Base-by-base conservation (phyloP, 768 basidiomycete species). In the Tremella yokohamensis region DNA sequence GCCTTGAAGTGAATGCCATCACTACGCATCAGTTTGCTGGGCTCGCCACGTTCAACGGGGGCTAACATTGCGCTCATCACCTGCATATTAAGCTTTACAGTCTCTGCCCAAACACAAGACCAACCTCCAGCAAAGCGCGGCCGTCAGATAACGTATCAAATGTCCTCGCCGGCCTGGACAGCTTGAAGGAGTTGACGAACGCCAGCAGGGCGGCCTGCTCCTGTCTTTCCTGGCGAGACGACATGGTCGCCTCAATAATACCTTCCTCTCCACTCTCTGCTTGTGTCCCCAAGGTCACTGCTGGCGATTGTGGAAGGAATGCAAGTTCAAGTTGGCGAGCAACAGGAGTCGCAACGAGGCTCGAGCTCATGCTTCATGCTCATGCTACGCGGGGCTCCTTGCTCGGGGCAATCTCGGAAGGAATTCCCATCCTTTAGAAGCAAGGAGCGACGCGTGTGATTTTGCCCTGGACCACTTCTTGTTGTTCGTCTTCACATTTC, bases 191-290 rank as follows among this genome's bases (percentile, higher is more conserved):
- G 54, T 73, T 73, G 60, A 73, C 34, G 52, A 61, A 70, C 16
- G 68, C 66, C 49, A 70, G 44, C 38, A 73, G 56, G 34, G 71
- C 68, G 40, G 50, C 61, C 58, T 73, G 71, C 54, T 73, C 71
- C 25, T 62, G 54, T 45, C 15, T 45, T 8, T 22, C 22, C 4
- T 6, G 51, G 37, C 58, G 45, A 11, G 4, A 34, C 9, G 70
- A 69, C 70, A 72, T 72, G 29, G 29, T 45, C 11, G 29, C 29
- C 29, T n/a, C 29, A 34, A 34, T 4, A 11, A 6, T 4, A 34
- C 11, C 29, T 11, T 34, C 29, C 29, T 34, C 29, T 4, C 11
- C 29, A 11, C 29, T 4, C 48, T 8, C 48, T 25, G 12, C 48
- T 15, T 25, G 15, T 19, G 48, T 15, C 48, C 18, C 22, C 48